Conservation (phyloP, 2,329 filamentous ascomycete genomes). For the Dactylellina drechsleri region DNA sequence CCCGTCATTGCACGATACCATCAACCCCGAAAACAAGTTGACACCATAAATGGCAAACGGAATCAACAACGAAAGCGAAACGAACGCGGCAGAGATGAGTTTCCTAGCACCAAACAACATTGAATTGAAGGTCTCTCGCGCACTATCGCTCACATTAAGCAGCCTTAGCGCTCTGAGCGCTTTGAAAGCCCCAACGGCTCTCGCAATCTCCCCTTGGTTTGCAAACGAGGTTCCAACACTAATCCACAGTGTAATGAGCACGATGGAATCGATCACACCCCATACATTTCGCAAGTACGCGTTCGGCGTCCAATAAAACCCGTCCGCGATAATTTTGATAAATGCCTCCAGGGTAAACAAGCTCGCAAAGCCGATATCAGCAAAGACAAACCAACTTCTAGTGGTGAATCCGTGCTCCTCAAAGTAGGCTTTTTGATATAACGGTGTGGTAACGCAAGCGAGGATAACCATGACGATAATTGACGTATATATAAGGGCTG, state of each 20-base stretch:
- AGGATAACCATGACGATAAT: slow-evolving; percentile 98
- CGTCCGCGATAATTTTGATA: slow-evolving; percentile 95
- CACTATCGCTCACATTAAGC: slow-evolving; percentile 95
- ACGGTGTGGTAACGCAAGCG: slow-evolving; percentile 90
- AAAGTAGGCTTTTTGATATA: slow-evolving; percentile 92
- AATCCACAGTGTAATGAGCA: slow-evolving; percentile 92
- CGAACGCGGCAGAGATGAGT: slow-evolving; percentile 88
- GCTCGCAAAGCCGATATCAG: slow-evolving; percentile 86
- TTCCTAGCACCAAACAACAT: slow-evolving; percentile 95
- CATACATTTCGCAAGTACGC: slow-evolving; percentile 96
- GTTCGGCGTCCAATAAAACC: slow-evolving; percentile 95
- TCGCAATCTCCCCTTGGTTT: slow-evolving; percentile 83
- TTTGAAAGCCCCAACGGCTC: slow-evolving; percentile 96
- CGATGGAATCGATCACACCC: slow-evolving; percentile 93
- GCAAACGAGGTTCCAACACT: slow-evolving; percentile 86
- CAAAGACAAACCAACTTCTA: slow-evolving; percentile 93
- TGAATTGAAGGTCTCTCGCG: slow-evolving; percentile 94
- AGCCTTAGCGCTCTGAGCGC: slow-evolving; percentile 88
- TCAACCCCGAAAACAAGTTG: slow-evolving; percentile 87
- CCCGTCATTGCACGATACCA: slow-evolving; percentile 82
- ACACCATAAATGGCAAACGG: slow-evolving; percentile 96
- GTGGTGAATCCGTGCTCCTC: slow-evolving; percentile 68
- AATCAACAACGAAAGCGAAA: slow-evolving; percentile 91
- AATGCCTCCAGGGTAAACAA: slow-evolving; percentile 86
- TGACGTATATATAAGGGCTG: slow-evolving; percentile 89